Percentiles rank a stretch among this genome's conserved stretches.
These are phyloP conservation scores for Sanghuangporus weigelae DNA, from an alignment of 1,284 basidiomycete species.

Conservation along the genomic window DNA sequence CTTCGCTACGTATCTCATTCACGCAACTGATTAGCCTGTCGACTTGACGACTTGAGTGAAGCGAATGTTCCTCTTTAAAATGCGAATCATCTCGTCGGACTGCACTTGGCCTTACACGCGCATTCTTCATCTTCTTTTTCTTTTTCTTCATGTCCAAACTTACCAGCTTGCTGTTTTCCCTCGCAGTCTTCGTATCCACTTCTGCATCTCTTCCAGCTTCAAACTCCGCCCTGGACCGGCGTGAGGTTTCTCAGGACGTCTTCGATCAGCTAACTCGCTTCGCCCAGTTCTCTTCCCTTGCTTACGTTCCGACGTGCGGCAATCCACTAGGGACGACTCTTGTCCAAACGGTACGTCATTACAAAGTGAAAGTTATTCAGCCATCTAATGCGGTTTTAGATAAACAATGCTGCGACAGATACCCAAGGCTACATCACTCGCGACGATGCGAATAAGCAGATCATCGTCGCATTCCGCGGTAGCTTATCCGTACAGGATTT, in stretches of 20 bases:
- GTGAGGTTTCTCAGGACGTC: not conserved
- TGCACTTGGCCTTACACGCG: too few relatives aligned
- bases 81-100: too few relatives aligned
- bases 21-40: too few relatives aligned
- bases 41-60: too few relatives aligned
- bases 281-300: slow-evolving; percentile 6
- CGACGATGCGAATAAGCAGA: slow-evolving; percentile 6
- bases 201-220: not conserved
- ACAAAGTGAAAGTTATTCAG: not conserved
- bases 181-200: not conserved
- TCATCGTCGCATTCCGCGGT: slow-evolving; percentile 7
- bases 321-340: slow-evolving; percentile 10
- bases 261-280: slow-evolving; percentile 1
- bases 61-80: too few relatives aligned
- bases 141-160: not conserved
- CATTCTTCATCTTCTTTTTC: not conserved
- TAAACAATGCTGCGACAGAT: slow-evolving; percentile 7
- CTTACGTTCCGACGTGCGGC: slow-evolving; percentile 3
- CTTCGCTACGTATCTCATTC: too few relatives aligned
- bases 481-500: slow-evolving; percentile 8
- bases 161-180: not conserved
- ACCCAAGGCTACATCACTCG: slow-evolving; percentile 12
- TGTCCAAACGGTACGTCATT: not conserved
- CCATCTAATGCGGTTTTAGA: not conserved
- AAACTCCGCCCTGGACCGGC: not conserved